These are phyloP conservation scores for Blastobotrys peoriensis DNA, from an alignment of 805 yeast species.

Conservation along the genomic window DNA sequence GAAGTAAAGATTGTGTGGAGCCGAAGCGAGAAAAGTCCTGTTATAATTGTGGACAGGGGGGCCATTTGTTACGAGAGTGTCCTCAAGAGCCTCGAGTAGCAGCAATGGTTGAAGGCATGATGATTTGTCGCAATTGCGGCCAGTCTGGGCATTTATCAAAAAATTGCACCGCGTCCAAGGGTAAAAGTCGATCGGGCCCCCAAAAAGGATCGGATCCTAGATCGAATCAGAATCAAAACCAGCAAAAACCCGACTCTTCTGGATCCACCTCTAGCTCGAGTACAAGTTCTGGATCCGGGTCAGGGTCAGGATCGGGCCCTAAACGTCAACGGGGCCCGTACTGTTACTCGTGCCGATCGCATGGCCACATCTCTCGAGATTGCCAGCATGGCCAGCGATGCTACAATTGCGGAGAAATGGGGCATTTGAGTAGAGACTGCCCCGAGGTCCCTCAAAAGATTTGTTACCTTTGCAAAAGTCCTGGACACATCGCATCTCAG, in stretches of 20 bases:
- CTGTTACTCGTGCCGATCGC: conserved; percentile 91
- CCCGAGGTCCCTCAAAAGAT: conserved; percentile 51
- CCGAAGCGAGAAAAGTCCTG: conserved; percentile 71
- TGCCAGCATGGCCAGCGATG: conserved; percentile 85
- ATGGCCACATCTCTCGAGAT: conserved; percentile 81
- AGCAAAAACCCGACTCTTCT: conserved; percentile 89
- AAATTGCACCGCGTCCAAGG: no score
- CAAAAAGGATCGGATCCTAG: conserved; percentile 37
- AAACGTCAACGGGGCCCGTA: conserved; percentile 41
- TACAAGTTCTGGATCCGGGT: no score
- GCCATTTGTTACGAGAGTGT: conserved; percentile 86
- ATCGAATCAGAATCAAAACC: conserved; percentile 50
- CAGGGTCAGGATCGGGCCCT: conserved; percentile 57
- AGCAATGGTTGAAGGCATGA: conserved; percentile 5
- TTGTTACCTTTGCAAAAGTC: conserved; percentile 67
- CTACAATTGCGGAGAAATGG: conserved; percentile 83
- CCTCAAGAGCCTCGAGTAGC: conserved; percentile 15
- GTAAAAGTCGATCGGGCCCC: no score
- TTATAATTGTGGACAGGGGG: conserved; percentile 71
- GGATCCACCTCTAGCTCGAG: conserved; percentile 84
- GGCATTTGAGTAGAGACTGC: conserved; percentile 87
- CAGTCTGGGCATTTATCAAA: conserved; percentile 85
- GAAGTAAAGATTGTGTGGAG: conserved; percentile 83
- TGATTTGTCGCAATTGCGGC: conserved; percentile 81
- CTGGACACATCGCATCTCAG: conserved; percentile 86